phyloP scores from a whole-genome alignment of 495 filamentous ascomycete species.

The Astrocystis sublimbata region DNA sequence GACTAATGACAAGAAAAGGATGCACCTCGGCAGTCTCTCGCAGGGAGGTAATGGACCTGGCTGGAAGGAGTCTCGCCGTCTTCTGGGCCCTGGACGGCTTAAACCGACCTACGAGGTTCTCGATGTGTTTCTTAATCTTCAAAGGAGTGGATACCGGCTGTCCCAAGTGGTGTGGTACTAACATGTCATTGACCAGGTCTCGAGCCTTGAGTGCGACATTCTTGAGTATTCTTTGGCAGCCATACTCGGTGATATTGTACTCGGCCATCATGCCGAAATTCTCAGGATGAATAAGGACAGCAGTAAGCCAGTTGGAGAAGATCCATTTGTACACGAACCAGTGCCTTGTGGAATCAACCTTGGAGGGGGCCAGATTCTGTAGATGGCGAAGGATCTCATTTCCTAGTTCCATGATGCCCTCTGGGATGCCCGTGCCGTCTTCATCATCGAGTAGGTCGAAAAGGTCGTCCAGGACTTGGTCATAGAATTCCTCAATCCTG shows the following conservation, averaged over 20 bases:
- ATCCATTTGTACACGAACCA: slow-evolving; percentile 90
- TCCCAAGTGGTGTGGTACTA: slow-evolving; percentile 55
- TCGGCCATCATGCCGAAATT: slow-evolving; percentile 84
- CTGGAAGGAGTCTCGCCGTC: slow-evolving; percentile 64
- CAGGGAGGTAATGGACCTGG: slow-evolving; percentile 67
- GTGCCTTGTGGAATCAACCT: slow-evolving; percentile 67
- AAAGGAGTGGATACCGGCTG: slow-evolving; percentile 62
- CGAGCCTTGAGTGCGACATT: slow-evolving; percentile 77
- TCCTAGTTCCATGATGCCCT: slow-evolving; percentile 77
- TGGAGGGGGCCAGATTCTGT: slow-evolving; percentile 56
- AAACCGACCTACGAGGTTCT: slow-evolving; percentile 72
- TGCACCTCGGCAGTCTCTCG: slow-evolving; percentile 70
- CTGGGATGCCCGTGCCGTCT: slow-evolving; percentile 78
- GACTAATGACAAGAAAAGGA: slow-evolving; percentile 70
- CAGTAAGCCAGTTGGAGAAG: slow-evolving; percentile 81
- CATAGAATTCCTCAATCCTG: slow-evolving; percentile 87
- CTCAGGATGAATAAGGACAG: slow-evolving; percentile 87
- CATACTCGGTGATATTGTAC: slow-evolving; percentile 87
- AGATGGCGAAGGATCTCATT: slow-evolving; percentile 79
- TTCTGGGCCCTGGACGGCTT: slow-evolving; percentile 51
- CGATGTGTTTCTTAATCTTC: slow-evolving; percentile 70
- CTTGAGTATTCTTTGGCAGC: slow-evolving; percentile 83
- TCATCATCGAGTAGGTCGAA: slow-evolving; percentile 83
- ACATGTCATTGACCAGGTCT: slow-evolving; percentile 68
- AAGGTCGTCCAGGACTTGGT: slow-evolving; percentile 74